These are phyloP conservation scores for Schizosaccharomyces osmophilus DNA, from an alignment of 805 yeast genomes.

Conservation along the genomic window DNA sequence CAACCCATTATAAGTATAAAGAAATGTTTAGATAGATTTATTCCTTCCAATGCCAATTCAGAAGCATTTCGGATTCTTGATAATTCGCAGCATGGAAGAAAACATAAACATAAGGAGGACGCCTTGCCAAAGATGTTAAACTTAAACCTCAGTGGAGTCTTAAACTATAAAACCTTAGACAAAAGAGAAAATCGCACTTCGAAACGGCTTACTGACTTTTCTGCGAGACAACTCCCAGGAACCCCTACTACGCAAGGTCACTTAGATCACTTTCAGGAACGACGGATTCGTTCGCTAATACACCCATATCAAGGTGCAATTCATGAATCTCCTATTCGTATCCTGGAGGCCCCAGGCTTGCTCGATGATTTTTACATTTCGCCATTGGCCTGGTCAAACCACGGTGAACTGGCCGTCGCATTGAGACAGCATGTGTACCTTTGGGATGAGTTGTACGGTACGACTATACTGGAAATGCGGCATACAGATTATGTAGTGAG, in stretches of 20 bases:
- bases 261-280: too few species aligned
- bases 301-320: background rate
- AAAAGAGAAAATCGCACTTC: background rate
- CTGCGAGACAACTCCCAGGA: too few species aligned
- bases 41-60: background rate
- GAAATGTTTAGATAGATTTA: background rate
- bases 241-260: too few species aligned
- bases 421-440: conserved; percentile 60
- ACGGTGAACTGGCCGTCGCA: conserved; percentile 70
- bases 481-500: conserved; percentile 15
- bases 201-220: too few species aligned
- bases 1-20: background rate
- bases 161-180: background rate
- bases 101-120: background rate
- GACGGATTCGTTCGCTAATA: background rate
- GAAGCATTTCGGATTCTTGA: background rate
- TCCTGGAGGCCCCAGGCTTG: conserved; percentile 86
- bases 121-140: background rate
- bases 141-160: background rate
- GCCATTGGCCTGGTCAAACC: conserved; percentile 64
- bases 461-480: conserved; percentile 22
- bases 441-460: conserved; percentile 23
- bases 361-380: conserved; percentile 80
- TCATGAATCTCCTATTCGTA: conserved; percentile 26
- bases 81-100: background rate